A percentile compares a stretch with the other conserved stretches of the same genome.
phyloP scores from a whole-genome alignment of 371 early-diverging fungal species.

The Chytridium lagenaria region DNA sequence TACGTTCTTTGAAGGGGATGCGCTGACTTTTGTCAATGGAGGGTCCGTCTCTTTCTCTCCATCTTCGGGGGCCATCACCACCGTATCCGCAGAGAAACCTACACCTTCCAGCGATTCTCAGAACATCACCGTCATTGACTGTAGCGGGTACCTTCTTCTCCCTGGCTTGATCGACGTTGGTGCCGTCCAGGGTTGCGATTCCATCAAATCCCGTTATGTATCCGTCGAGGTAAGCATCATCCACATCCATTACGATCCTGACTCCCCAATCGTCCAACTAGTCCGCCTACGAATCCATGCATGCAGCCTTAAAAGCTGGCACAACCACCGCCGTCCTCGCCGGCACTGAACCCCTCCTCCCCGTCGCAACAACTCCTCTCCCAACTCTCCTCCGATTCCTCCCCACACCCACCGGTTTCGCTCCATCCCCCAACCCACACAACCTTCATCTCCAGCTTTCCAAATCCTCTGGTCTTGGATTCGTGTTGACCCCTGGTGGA shows the following conservation, averaged over 20 bases:
- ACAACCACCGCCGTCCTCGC: conserved; percentile 20
- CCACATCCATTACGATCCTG: not conserved
- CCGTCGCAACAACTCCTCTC: too few relatives aligned
- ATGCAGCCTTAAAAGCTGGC: conserved; percentile 21
- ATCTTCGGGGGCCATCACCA: not conserved
- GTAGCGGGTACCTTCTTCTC: conserved; percentile 38
- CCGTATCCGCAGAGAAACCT: not conserved
- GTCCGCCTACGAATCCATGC: not conserved
- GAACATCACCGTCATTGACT: conserved; percentile 25
- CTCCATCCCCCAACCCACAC: conserved; percentile 17
- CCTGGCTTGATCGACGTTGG: conserved; percentile 49
- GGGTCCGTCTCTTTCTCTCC: not conserved
- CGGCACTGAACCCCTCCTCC: too few relatives aligned
- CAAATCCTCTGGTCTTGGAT: not conserved
- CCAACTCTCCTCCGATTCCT: not conserved
- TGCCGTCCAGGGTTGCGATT: conserved; percentile 14
- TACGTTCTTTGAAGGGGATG: not conserved
- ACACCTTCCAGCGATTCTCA: not conserved
- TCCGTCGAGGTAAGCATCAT: conserved; percentile 11
- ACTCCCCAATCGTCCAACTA: not conserved
- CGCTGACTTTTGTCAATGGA: not conserved
- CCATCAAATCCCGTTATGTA: not conserved
- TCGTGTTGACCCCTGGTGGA: not conserved
- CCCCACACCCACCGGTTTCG: conserved; percentile 5
- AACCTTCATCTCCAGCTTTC: not conserved